Evolutionary conservation across 2,329 filamentous ascomycete species (phyloP).

Genomic region (Fusarium circinatum): DNA sequence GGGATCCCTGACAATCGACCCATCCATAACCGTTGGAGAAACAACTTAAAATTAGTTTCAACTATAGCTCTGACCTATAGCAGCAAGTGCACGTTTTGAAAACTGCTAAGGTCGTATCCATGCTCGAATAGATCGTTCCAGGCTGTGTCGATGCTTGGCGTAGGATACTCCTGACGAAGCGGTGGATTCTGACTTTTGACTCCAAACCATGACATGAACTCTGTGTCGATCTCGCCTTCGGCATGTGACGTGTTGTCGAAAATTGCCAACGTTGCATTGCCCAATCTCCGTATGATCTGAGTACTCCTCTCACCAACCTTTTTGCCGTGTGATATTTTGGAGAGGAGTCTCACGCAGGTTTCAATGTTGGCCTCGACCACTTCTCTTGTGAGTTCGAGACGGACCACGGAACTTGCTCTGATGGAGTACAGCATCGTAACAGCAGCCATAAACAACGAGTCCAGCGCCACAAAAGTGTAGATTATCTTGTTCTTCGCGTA

Average conservation of each 20-base stretch:
- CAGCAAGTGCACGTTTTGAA: constrained; percentile 30
- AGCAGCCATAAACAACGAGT: constrained; percentile 38
- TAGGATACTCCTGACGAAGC: constrained; percentile 33
- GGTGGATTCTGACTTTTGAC: constrained; percentile 36
- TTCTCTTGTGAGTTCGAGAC: constrained; percentile 32
- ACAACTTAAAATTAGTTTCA: neutral
- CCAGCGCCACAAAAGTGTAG: constrained; percentile 33
- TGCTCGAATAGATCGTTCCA: constrained; percentile 42
- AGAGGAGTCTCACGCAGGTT: constrained; percentile 26
- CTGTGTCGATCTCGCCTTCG: constrained; percentile 36
- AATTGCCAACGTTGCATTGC: constrained; percentile 35
- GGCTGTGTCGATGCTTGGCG: constrained; percentile 37
- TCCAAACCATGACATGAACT: constrained; percentile 43
- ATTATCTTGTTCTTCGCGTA: constrained; percentile 41
- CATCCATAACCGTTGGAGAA: neutral
- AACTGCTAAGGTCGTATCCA: constrained; percentile 34
- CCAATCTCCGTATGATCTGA: constrained; percentile 28
- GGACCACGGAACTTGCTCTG: constrained; percentile 24
- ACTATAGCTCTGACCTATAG: neutral
- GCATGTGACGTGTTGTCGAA: constrained; percentile 29
- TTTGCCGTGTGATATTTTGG: constrained; percentile 38
- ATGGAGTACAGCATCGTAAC: constrained; percentile 38
- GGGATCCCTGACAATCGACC: neutral
- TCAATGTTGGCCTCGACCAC: constrained; percentile 39
- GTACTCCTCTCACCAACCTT: constrained; percentile 34